A percentile compares a stretch with the other conserved stretches of the same genome.
phyloP scores from a whole-genome alignment of 2,329 filamentous ascomycete genomes.

The Alternaria tenuissima region DNA sequence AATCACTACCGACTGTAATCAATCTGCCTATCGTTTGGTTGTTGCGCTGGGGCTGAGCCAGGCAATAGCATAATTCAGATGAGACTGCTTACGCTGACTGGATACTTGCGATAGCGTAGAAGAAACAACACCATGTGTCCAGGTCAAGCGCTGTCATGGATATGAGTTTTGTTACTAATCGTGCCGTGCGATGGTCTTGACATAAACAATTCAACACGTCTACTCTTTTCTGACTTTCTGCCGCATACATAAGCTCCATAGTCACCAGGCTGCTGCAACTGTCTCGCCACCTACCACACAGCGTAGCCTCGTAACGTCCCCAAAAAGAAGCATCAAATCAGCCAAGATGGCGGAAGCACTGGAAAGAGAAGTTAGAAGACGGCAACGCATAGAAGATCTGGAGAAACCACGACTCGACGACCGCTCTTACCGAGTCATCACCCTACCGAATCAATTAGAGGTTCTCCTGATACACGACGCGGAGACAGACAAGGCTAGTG shows the following conservation, averaged over 20 bases:
- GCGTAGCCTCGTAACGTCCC: constrained; percentile 19
- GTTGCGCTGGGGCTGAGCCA: too few relatives aligned
- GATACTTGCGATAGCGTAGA: too few relatives aligned
- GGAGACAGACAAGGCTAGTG: constrained; percentile 95
- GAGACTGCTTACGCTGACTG: too few relatives aligned
- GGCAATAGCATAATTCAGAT: too few relatives aligned
- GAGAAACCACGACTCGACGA: constrained; percentile 85
- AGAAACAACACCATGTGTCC: too few relatives aligned
- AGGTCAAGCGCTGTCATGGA: too few relatives aligned
- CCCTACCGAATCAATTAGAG: constrained; percentile 86
- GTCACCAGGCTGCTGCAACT: constrained; percentile 18
- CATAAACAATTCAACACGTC: too few relatives aligned
- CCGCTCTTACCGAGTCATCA: constrained; percentile 85
- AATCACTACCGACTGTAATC: too few relatives aligned
- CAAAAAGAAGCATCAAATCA: too few relatives aligned
- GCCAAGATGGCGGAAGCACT: constrained; percentile 40
- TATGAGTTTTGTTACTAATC: too few relatives aligned
- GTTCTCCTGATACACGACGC: constrained; percentile 91
- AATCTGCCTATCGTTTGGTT: too few relatives aligned
- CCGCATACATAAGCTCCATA: constrained; percentile 29
- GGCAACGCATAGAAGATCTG: constrained; percentile 60
- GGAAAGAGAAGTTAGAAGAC: constrained; percentile 26
- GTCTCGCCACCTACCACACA: constrained; percentile 17
- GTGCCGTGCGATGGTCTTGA: too few relatives aligned
- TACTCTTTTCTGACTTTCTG: not conserved